Evolutionary conservation across 805 yeast species (phyloP), one percentile per base, ranked within the genome.

Genomic region (Wickerhamomyces kurtzmanii): DNA sequence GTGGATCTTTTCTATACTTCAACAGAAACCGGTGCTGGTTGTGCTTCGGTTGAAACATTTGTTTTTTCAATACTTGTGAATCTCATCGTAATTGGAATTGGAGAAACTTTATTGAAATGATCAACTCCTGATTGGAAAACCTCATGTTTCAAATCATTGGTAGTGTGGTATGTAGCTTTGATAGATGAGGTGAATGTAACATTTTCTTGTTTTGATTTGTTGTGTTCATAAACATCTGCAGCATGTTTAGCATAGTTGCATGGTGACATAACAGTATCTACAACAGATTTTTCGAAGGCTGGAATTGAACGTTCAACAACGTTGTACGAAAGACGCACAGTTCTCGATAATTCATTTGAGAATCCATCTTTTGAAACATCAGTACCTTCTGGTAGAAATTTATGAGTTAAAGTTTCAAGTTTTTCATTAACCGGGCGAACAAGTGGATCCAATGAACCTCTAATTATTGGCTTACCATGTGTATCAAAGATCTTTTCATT

Each of bases 371-470:
- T 48, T 9, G 64, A 42, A 5, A 69, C 65, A 14, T 49, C 42
- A 32, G 55, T 53, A 13, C 54, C 55, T n/a, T 53, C 55, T 12
- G 81, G 79, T 20, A 70, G 57, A 37, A 62, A 57, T 20, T 50
- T 52, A 22, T 56, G 49, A 17, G 71, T 60, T 15, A 59, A 40
- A 2, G 57, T 47, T 35, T 66, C 75, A 28, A 80, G 49, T 19
- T 61, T 54, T 20, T 62, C 53, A 53, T 80, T 84, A 24, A 77
- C 24, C 17, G 91, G 87, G 20, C 58, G 61, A 26, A 80, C 56
- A 9, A 76, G 20, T 4, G 82, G 77, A 49, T 78, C 85, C 14
- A 76, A 43, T 15, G 68, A 64, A n/a, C 77, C 61, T 38, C 84
- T 62, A 21, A 80, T 38, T 28, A 75, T 46, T 22, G 82, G 79